Evolutionary conservation across 805 yeast genomes (phyloP).

Genomic region (Yarrowia sp.): DNA sequence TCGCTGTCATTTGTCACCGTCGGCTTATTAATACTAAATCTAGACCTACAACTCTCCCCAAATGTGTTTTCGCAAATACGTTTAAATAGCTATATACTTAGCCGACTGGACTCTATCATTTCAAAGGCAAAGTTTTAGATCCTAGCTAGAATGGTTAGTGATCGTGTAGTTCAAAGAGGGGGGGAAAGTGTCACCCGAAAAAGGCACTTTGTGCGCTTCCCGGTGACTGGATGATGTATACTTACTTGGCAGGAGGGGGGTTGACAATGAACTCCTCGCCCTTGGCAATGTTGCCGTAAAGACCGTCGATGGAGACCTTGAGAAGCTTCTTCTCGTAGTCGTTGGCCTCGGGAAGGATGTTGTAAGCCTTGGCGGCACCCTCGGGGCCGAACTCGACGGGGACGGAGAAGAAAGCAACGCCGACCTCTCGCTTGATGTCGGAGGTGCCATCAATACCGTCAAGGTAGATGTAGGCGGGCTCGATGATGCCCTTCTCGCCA

Average conservation of each 20-base stretch:
- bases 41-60: background rate
- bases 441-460: slow-evolving; percentile 56
- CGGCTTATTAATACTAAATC: background rate
- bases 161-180: slow-evolving; percentile 35
- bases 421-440: slow-evolving; percentile 72
- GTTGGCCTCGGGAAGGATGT: slow-evolving; percentile 69
- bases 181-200: background rate
- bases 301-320: slow-evolving; percentile 83
- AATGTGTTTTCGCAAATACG: background rate
- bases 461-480: slow-evolving; percentile 58
- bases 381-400: slow-evolving; percentile 74
- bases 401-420: slow-evolving; percentile 78
- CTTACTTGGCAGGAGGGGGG: slow-evolving; percentile 47
- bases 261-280: slow-evolving; percentile 79
- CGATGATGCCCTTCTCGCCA: slow-evolving; percentile 58
- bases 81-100: slow-evolving; percentile 36
- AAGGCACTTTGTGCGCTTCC: slow-evolving; percentile 19
- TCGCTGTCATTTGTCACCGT: background rate
- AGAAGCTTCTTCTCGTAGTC: slow-evolving; percentile 85
- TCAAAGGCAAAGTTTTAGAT: slow-evolving; percentile 32
- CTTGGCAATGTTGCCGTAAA: slow-evolving; percentile 89
- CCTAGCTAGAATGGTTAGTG: slow-evolving; percentile 39
- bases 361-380: slow-evolving; percentile 72
- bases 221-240: slow-evolving; percentile 25
- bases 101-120: slow-evolving; percentile 30